Conservation (phyloP, 148 eudicot species). For the Chenopodium quinoa region DNA sequence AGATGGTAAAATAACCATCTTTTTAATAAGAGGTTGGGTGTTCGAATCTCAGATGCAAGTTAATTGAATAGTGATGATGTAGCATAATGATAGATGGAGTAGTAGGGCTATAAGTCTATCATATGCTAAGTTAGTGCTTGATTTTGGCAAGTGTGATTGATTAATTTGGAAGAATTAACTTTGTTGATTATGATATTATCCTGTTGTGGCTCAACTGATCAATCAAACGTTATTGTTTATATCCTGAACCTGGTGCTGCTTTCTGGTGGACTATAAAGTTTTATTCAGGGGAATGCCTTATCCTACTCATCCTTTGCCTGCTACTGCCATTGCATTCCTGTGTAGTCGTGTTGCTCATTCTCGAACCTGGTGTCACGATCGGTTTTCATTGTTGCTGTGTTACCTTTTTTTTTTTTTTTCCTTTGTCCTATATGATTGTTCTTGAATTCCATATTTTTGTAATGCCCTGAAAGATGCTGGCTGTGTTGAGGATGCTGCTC, state of each 20-base stretch:
- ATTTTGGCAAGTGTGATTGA: background rate
- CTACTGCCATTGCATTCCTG: background rate
- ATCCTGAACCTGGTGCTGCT: slow-evolving; percentile 3
- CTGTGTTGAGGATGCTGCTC: slow-evolving; percentile 70
- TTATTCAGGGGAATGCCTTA: background rate
- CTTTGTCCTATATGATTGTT: background rate
- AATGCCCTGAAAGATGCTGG: slow-evolving; percentile 92
- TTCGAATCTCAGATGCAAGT: too few species aligned
- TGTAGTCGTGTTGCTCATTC: too few species aligned
- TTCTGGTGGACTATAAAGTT: background rate
- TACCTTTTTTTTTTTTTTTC: background rate
- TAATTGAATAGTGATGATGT: too few species aligned
- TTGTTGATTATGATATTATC: background rate
- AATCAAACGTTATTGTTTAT: background rate
- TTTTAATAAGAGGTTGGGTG: too few species aligned
- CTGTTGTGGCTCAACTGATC: background rate
- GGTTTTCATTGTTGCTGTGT: background rate
- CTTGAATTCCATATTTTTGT: background rate
- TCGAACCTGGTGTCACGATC: too few species aligned
- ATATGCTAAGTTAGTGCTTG: background rate
- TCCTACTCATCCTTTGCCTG: background rate
- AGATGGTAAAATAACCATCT: too few species aligned
- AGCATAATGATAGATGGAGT: too few species aligned
- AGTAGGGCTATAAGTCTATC: background rate
- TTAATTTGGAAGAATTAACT: background rate